A percentile compares a stretch with the other conserved stretches of the same genome.
Conservation (phyloP, 768 basidiomycete genomes). For the Tylopilus felleus region DNA sequence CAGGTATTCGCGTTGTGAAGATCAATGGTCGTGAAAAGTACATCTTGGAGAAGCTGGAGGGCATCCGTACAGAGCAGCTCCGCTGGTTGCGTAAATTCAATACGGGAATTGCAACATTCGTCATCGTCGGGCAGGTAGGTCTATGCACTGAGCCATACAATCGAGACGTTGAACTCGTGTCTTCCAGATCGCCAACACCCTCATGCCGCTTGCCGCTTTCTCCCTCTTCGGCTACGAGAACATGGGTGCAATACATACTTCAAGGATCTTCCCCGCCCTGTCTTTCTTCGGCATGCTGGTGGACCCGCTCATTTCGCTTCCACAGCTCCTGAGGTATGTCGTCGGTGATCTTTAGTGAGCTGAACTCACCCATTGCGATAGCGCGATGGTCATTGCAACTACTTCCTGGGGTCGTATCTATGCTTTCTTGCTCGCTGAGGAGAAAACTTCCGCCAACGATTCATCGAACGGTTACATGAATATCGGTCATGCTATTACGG, state of each 20-base stretch:
- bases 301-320: constrained; percentile 28
- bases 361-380: constrained; percentile 1
- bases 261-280: constrained; percentile 28
- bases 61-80: constrained; percentile 25
- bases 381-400: constrained; percentile 23
- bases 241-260: constrained; percentile 19
- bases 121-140: constrained; percentile 24
- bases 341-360: neutral
- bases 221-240: constrained; percentile 28
- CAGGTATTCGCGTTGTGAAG: constrained; percentile 27
- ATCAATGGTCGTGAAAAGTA: constrained; percentile 28
- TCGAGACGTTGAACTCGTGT: constrained; percentile 2
- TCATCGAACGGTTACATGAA: neutral
- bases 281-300: constrained; percentile 33
- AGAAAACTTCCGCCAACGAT: constrained; percentile 13
- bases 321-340: constrained; percentile 28
- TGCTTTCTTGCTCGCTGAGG: constrained; percentile 26
- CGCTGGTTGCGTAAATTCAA: constrained; percentile 26
- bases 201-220: constrained; percentile 33
- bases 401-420: constrained; percentile 31
- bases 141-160: neutral
- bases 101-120: constrained; percentile 22
- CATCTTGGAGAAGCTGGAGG: constrained; percentile 21
- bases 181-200: constrained; percentile 22
- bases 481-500: constrained; percentile 19